Percentiles rank a stretch among this genome's conserved stretches.
These are phyloP conservation scores for Digitaria exilis DNA, from an alignment of 202 grass and related monocot species.

Conservation along the genomic window DNA sequence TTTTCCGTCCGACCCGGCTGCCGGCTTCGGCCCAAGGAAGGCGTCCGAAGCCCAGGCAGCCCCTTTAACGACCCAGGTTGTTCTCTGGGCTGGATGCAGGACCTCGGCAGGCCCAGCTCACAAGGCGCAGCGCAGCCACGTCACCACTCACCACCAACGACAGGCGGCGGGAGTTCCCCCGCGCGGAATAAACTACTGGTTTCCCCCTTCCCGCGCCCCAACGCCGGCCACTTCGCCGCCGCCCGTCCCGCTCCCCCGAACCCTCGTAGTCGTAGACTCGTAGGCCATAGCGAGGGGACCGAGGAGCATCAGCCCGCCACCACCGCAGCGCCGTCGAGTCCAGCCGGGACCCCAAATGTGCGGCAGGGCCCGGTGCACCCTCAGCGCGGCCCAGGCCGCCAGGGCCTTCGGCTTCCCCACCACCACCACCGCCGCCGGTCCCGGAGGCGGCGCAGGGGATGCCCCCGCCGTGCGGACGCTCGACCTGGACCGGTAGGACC, in stretches of 20 bases:
- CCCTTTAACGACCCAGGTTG: too few species aligned
- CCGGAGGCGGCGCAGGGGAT: slow-evolving; percentile 10
- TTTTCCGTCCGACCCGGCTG: too few species aligned
- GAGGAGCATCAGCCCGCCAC: neutral
- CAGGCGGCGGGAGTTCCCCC: too few species aligned
- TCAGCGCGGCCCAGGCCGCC: slow-evolving; percentile 55
- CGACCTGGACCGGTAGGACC: slow-evolving; percentile 15
- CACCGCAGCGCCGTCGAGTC: slow-evolving; percentile 3
- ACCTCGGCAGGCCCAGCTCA: too few species aligned
- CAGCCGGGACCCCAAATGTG: slow-evolving; percentile 55
- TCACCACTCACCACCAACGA: too few species aligned
- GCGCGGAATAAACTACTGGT: slow-evolving; percentile 15
- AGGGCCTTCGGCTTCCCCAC: slow-evolving; percentile 65
- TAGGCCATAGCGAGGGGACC: neutral
- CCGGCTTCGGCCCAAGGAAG: too few species aligned
- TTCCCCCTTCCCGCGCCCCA: slow-evolving; percentile 29
- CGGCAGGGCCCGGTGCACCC: slow-evolving; percentile 82
- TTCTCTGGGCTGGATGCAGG: too few species aligned
- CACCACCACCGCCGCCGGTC: neutral
- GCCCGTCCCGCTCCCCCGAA: neutral
- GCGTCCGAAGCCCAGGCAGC: too few species aligned
- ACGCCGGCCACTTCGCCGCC: neutral
- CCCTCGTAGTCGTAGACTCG: too few species aligned
- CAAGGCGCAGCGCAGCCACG: too few species aligned
- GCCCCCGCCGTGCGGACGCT: slow-evolving; percentile 28